Conservation (phyloP, 768 basidiomycete genomes). For the Krasilnikovozyma curviuscula region DNA sequence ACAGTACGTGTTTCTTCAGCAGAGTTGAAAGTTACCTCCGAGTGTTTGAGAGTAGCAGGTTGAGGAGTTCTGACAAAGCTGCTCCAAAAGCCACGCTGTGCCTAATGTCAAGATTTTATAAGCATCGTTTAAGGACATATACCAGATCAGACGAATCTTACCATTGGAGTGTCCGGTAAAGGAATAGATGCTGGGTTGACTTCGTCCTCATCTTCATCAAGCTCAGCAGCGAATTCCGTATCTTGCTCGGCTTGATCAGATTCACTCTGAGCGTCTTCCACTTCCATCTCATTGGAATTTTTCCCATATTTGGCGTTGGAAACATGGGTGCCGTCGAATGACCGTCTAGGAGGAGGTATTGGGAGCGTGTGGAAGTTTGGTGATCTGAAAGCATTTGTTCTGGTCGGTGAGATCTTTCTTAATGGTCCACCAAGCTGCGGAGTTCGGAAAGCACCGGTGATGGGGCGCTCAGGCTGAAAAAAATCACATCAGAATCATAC, state of each 20-base stretch:
- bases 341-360: not conserved
- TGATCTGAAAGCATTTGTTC: no score
- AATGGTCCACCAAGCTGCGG: not conserved
- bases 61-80: no score
- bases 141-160: no score
- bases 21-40: no score
- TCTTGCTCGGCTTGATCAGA: not conserved
- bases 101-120: no score
- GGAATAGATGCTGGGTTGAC: not conserved
- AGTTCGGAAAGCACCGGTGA: not conserved
- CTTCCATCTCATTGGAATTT: not conserved
- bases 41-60: no score
- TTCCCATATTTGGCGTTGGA: not conserved
- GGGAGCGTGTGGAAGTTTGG: no score
- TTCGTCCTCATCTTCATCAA: conserved; percentile 1
- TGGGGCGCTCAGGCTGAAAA: not conserved
- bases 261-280: not conserved
- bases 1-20: no score
- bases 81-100: no score
- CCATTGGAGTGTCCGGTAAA: no score
- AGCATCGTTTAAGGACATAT: no score
- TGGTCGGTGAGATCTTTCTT: no score
- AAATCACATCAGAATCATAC: not conserved
- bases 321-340: not conserved
- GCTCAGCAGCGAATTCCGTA: not conserved